phyloP scores from a whole-genome alignment of 2,329 filamentous ascomycete genomes.

The Acrocalymma vagum region DNA sequence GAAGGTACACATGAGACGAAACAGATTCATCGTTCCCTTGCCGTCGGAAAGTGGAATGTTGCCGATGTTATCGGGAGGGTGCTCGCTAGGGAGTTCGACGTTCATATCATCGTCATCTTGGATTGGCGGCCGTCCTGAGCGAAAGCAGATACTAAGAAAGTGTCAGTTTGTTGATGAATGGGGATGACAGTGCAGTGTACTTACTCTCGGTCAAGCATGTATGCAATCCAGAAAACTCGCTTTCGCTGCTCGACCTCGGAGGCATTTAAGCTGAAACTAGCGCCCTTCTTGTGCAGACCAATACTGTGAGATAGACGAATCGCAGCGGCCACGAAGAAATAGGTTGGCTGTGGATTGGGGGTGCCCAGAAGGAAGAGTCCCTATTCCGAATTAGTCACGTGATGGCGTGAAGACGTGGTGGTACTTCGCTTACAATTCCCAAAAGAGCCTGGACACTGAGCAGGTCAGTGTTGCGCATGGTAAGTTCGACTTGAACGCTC shows the following conservation, averaged over 20 bases:
- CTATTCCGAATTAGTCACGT: constrained; percentile 41
- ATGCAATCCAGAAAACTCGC: constrained; percentile 80
- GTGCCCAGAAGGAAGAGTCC: constrained; percentile 94
- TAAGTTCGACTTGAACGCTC: constrained; percentile 89
- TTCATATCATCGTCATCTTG: constrained; percentile 91
- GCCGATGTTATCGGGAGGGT: constrained; percentile 90
- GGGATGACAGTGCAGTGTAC: constrained; percentile 23
- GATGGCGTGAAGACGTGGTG: not conserved
- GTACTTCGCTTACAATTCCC: constrained; percentile 71
- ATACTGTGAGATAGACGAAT: constrained; percentile 93
- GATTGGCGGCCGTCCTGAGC: constrained; percentile 75
- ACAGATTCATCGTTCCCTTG: constrained; percentile 93
- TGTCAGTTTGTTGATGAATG: constrained; percentile 23
- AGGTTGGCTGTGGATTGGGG: constrained; percentile 93
- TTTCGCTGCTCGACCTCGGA: constrained; percentile 93
- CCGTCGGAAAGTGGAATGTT: constrained; percentile 91
- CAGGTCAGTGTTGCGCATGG: constrained; percentile 95
- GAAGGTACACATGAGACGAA: constrained; percentile 91
- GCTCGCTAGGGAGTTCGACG: constrained; percentile 89
- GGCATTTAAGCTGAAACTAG: constrained; percentile 90
- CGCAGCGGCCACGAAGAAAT: constrained; percentile 88
- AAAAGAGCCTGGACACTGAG: constrained; percentile 93
- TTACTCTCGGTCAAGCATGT: constrained; percentile 76
- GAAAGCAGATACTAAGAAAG: constrained; percentile 66
- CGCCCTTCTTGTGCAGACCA: constrained; percentile 91